These are phyloP conservation scores for Hibiscus tridactylites DNA, from an alignment of 345 rosid species.

Conservation along the genomic window DNA sequence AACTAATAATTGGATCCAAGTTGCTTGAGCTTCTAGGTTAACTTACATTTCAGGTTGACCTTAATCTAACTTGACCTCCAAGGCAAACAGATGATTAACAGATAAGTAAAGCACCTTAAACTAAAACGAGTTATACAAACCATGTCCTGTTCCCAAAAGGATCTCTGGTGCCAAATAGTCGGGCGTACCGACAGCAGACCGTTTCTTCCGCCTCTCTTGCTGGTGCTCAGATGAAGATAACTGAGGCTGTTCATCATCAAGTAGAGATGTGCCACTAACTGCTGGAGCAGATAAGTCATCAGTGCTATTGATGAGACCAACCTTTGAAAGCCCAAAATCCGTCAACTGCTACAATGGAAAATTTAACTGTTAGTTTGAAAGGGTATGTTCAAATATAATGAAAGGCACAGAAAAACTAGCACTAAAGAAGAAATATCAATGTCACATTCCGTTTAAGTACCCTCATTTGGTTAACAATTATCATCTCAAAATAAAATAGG, in stretches of 20 bases:
- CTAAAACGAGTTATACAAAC: slow-evolving; percentile 45
- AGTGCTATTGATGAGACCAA: slow-evolving; percentile 98
- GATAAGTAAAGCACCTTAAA: slow-evolving; percentile 21
- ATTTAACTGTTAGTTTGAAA: background rate
- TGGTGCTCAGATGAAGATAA: slow-evolving; percentile 54
- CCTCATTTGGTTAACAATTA: background rate
- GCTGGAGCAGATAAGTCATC: slow-evolving; percentile 95
- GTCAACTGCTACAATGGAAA: slow-evolving; percentile 52
- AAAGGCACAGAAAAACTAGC: background rate
- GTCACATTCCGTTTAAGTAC: background rate
- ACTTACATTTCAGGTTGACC: slow-evolving; percentile 8
- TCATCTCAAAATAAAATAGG: background rate
- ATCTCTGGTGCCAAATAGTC: slow-evolving; percentile 99
- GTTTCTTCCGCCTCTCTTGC: slow-evolving; percentile 70
- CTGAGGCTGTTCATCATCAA: slow-evolving; percentile 72
- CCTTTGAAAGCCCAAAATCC: slow-evolving; percentile 81
- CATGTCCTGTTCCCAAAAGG: slow-evolving; percentile 98
- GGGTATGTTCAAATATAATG: background rate
- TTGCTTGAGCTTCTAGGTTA: background rate
- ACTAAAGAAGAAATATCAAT: background rate
- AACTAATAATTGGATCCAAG: slow-evolving; percentile 2
- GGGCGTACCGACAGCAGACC: slow-evolving; percentile 99
- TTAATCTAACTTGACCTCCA: background rate
- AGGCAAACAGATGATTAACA: slow-evolving; percentile 7
- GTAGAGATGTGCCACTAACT: slow-evolving; percentile 69